Conservation (phyloP, 768 basidiomycete species). For the Serendipita sp. region DNA sequence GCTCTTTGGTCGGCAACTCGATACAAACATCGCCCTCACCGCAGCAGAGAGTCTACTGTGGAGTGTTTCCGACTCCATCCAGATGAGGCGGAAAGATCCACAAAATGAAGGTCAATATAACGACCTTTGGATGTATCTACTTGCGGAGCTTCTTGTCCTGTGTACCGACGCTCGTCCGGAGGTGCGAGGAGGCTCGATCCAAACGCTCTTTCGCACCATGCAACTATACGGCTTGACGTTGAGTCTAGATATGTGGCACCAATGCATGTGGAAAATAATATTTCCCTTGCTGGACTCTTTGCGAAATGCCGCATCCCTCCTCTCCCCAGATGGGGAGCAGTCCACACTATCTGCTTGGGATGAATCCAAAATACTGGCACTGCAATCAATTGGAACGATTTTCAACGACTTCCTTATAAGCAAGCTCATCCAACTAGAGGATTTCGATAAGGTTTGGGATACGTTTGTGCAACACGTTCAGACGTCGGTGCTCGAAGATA, state of each 20-base stretch:
- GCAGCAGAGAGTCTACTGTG: slow-evolving; percentile 86
- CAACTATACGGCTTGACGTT: slow-evolving; percentile 85
- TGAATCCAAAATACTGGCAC: slow-evolving; percentile 72
- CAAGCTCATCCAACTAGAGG: slow-evolving; percentile 56
- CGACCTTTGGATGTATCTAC: slow-evolving; percentile 84
- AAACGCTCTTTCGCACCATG: slow-evolving; percentile 85
- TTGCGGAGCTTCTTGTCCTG: slow-evolving; percentile 67
- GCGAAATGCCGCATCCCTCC: slow-evolving; percentile 25
- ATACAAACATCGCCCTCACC: slow-evolving; percentile 92
- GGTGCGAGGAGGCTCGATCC: slow-evolving; percentile 84
- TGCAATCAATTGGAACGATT: slow-evolving; percentile 71
- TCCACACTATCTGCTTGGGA: slow-evolving; percentile 36
- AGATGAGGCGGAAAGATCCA: slow-evolving; percentile 54
- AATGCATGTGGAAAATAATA: slow-evolving; percentile 80
- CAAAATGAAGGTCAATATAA: slow-evolving; percentile 55
- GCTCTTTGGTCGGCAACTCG: slow-evolving; percentile 79
- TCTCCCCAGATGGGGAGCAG: background rate
- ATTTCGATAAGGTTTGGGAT: slow-evolving; percentile 58
- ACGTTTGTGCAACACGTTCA: slow-evolving; percentile 59
- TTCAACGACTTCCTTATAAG: slow-evolving; percentile 62
- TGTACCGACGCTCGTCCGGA: slow-evolving; percentile 74
- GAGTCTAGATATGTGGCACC: slow-evolving; percentile 69
- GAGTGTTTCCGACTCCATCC: slow-evolving; percentile 92
- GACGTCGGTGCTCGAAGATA: slow-evolving; percentile 49
- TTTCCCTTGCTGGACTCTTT: slow-evolving; percentile 71